phyloP scores from a whole-genome alignment of 768 basidiomycete species.

The Boletus pseudopeckii region DNA sequence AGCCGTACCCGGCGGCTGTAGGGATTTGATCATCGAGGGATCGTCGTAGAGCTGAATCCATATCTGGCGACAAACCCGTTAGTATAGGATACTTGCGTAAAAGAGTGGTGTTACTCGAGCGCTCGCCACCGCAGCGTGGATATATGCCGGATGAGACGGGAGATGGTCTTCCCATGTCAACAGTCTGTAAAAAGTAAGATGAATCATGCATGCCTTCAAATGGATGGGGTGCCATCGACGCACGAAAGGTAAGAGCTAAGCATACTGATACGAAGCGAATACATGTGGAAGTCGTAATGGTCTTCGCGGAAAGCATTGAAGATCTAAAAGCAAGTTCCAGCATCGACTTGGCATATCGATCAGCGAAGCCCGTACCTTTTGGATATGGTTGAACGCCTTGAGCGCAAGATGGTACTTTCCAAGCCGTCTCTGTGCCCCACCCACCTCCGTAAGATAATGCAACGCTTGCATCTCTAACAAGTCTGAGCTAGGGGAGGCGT shows the following conservation, averaged over 20 bases:
- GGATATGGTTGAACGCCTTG: constrained; percentile 77
- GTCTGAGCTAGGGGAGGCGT: constrained; percentile 74
- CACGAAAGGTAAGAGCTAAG: constrained; percentile 84
- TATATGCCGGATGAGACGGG: constrained; percentile 72
- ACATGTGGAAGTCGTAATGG: constrained; percentile 97
- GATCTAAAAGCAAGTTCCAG: constrained; percentile 40
- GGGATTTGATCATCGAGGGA: constrained; percentile 51
- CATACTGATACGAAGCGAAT: constrained; percentile 86
- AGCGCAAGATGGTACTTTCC: constrained; percentile 75
- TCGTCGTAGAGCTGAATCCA: constrained; percentile 70
- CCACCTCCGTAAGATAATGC: constrained; percentile 82
- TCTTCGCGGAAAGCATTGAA: constrained; percentile 91
- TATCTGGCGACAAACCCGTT: constrained; percentile 47
- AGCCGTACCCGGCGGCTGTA: constrained; percentile 36
- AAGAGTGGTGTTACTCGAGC: constrained; percentile 48
- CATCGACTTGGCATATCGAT: background rate
- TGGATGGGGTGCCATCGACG: constrained; percentile 22
- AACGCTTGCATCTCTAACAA: constrained; percentile 95
- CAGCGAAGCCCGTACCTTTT: constrained; percentile 49
- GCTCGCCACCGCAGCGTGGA: constrained; percentile 67
- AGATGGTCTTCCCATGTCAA: constrained; percentile 80
- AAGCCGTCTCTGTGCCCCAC: constrained; percentile 59
- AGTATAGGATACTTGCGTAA: constrained; percentile 10
- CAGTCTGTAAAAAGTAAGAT: constrained; percentile 46
- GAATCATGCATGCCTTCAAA: background rate